phyloP scores from a whole-genome alignment of 768 basidiomycete species.

The Mycena olivaceomarginata region DNA sequence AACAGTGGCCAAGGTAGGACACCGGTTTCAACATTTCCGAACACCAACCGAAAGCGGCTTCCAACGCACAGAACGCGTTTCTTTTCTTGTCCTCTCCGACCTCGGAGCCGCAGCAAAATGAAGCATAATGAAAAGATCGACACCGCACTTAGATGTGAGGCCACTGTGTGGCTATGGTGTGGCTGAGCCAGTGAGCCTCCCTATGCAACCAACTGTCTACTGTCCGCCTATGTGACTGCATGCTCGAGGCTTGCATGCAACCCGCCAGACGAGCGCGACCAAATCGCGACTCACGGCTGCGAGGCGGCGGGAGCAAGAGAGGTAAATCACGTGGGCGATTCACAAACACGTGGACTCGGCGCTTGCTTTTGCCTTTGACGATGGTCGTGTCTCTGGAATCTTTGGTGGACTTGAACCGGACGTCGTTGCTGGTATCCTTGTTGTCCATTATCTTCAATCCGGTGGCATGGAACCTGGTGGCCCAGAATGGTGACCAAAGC shows the following conservation, averaged over 20 bases:
- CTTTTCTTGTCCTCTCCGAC: not conserved
- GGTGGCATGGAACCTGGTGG: slow-evolving; percentile 96
- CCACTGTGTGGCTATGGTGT: not conserved
- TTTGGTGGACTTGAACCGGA: slow-evolving; percentile 77
- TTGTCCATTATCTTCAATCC: slow-evolving; percentile 92
- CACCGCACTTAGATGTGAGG: not conserved
- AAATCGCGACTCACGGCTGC: too few relatives aligned
- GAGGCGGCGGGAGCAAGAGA: too few relatives aligned
- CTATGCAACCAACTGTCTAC: not conserved
- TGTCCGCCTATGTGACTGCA: too few relatives aligned
- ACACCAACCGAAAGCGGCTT: too few relatives aligned
- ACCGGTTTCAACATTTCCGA: too few relatives aligned
- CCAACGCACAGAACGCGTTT: not conserved
- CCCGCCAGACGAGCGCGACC: too few relatives aligned
- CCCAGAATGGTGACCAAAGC: slow-evolving; percentile 81
- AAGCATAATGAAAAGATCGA: slow-evolving; percentile 1
- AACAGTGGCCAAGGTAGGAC: too few relatives aligned
- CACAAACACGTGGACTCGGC: too few relatives aligned
- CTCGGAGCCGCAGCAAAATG: not conserved
- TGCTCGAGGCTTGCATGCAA: too few relatives aligned
- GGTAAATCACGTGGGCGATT: too few relatives aligned
- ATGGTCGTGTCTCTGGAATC: slow-evolving; percentile 32
- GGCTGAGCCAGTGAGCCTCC: not conserved
- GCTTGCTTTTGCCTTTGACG: not conserved
- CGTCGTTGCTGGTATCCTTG: slow-evolving; percentile 80